Conservation (phyloP, 345 rosid genomes). For the Pistacia integerrima region DNA sequence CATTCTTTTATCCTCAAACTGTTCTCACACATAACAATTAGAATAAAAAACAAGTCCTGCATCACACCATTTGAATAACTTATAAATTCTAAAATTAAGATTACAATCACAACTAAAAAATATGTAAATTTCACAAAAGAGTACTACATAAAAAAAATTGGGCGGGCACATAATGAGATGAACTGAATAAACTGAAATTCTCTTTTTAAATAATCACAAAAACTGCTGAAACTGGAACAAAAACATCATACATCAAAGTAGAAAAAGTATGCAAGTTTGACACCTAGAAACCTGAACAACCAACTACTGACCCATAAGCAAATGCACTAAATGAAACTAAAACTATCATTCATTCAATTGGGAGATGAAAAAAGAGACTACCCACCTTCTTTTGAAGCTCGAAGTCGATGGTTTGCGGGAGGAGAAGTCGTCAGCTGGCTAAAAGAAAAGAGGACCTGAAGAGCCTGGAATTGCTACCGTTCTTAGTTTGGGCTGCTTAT, state of each 20-base stretch:
- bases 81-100: not conserved
- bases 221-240: no score
- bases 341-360: not conserved
- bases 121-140: not conserved
- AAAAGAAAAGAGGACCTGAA: no score
- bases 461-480: no score
- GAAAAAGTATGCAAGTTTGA: not conserved
- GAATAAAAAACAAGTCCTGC: not conserved
- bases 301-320: not conserved
- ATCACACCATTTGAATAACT: not conserved
- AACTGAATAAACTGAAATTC: not conserved
- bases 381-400: no score
- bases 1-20: constrained; percentile 26
- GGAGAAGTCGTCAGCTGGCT: no score
- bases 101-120: not conserved
- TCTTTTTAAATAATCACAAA: not conserved
- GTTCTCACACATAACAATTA: not conserved
- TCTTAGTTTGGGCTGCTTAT: no score
- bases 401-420: no score
- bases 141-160: no score
- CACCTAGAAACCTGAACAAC: not conserved
- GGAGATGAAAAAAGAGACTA: not conserved
- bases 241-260: not conserved
- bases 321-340: not conserved
- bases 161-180: not conserved